These are phyloP conservation scores for Leucaena leucocephala DNA, from an alignment of 306 rosid species.

Conservation along the genomic window DNA sequence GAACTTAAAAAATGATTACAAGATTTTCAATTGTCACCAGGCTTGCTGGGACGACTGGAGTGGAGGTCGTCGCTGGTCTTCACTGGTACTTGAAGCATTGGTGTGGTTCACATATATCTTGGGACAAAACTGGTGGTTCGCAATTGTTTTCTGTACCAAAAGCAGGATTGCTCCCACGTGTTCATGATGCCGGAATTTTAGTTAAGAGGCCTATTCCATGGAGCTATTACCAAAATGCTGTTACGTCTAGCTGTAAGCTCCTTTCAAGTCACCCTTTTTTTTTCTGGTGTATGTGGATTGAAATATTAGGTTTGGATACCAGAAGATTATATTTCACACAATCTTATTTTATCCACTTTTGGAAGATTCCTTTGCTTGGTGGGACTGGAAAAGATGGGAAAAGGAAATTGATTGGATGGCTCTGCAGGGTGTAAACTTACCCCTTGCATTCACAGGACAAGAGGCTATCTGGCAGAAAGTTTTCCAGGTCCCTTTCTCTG, in stretches of 20 bases:
- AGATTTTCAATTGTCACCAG: constrained; percentile 43
- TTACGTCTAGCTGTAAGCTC: constrained; percentile 85
- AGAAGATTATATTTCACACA: constrained; percentile 10
- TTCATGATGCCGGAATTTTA: constrained; percentile 50
- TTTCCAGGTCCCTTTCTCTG: constrained; percentile 55
- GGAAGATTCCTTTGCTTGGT: constrained; percentile 88
- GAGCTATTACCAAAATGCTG: constrained; percentile 93
- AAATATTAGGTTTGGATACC: constrained; percentile 13
- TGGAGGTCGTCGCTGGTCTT: constrained; percentile 78
- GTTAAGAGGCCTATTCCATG: constrained; percentile 76
- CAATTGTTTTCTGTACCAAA: constrained; percentile 70
- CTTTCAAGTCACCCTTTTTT: constrained; percentile 20
- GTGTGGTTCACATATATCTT: constrained; percentile 83
- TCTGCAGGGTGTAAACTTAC: constrained; percentile 85
- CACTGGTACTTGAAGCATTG: constrained; percentile 81
- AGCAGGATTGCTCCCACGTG: constrained; percentile 60
- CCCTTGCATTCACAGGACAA: constrained; percentile 89
- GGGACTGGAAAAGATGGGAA: constrained; percentile 97
- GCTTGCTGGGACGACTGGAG: constrained; percentile 75
- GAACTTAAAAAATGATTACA: not conserved
- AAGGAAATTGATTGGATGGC: constrained; percentile 99
- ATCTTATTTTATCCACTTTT: constrained; percentile 38
- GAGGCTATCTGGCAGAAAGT: constrained; percentile 95
- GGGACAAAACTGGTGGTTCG: constrained; percentile 91
- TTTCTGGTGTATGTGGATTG: constrained; percentile 28